Evolutionary conservation across 805 yeast genomes (phyloP), one percentile per base, ranked within the genome.

Genomic region (Metschnikowia similis): DNA sequence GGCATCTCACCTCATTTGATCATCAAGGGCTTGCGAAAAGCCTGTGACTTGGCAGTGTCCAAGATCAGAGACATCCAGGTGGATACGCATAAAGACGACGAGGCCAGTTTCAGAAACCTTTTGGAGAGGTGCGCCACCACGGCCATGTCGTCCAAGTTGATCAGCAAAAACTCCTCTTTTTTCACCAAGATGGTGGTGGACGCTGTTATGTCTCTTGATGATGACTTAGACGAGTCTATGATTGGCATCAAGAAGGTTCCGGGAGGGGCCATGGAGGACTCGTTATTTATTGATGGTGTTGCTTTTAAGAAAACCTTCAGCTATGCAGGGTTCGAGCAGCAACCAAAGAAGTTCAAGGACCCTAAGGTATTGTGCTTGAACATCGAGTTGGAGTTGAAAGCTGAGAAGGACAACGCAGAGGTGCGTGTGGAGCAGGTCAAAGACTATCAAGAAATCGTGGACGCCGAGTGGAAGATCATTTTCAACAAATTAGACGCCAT

Each of bases 241-340:
- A 91, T 94, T 66, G 99, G 99, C 53, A 85, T 94, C 60, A 94
- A 94, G 69, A 91, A 89, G 69, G 87, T 94, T 48, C 82, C 96
- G 9, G 99, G 99, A 60, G 99, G 99, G 52, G 87, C 91, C 45
- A 86, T 94, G 83, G 97, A 92, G 66, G 98, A 94, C 62, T 87
- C 97, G 9, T 64, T 83, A 54, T 87, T 90, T 59, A 81, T 94
- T 47, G 81, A 88, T 59, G 99, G 99, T 65, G 98, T 94, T 53
- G 99, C 97, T 3, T 94, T 94, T 72, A 89, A 94, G 65, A 94
- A 94, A 74, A 91, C 99, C 0, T 94, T 94, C 63, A 86, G 97
- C 27, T 94, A 94, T 62, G 99, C 99, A 42, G 99, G 99, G 2
- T 94, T 94, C 66, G 99, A 94, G 71, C 99, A 94, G 75, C 99